phyloP scores from a whole-genome alignment of 2,329 filamentous ascomycete species.

The Sporothrix brunneoviolacea region DNA sequence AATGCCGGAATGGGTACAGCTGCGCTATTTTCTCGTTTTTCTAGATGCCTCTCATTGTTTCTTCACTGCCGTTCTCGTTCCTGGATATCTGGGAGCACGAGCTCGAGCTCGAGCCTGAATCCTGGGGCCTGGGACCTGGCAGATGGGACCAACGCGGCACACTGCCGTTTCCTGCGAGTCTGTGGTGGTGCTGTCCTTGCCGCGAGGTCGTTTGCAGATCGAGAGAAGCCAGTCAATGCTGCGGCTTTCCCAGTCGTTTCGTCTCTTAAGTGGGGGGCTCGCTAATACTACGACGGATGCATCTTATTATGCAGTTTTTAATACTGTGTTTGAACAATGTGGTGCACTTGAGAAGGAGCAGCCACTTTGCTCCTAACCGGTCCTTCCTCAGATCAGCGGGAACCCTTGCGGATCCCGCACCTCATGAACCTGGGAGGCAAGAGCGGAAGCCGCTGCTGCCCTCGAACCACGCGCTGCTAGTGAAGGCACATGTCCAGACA shows the following conservation, averaged over 20 bases:
- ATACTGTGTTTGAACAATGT: too few relatives aligned
- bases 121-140: constrained; percentile 6
- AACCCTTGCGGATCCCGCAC: constrained; percentile 10
- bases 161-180: not conserved
- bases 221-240: not conserved
- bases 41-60: not conserved
- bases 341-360: too few relatives aligned
- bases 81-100: too few relatives aligned
- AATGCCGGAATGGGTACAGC: not conserved
- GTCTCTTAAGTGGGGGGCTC: constrained; percentile 3
- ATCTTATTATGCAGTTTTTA: too few relatives aligned
- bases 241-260: not conserved
- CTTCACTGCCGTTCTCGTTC: not conserved
- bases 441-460: not conserved
- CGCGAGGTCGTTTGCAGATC: constrained; percentile 5
- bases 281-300: too few relatives aligned
- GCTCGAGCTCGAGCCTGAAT: not conserved
- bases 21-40: not conserved
- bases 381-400: constrained; percentile 7
- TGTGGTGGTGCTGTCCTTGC: not conserved
- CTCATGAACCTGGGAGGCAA: not conserved
- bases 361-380: not conserved
- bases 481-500: too few relatives aligned
- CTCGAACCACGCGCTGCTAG: not conserved
- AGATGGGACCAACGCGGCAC: not conserved